Percentiles rank a stretch among this genome's conserved stretches.
Conservation (phyloP, 2,329 filamentous ascomycete genomes). For the Incumbomyces lentus region DNA sequence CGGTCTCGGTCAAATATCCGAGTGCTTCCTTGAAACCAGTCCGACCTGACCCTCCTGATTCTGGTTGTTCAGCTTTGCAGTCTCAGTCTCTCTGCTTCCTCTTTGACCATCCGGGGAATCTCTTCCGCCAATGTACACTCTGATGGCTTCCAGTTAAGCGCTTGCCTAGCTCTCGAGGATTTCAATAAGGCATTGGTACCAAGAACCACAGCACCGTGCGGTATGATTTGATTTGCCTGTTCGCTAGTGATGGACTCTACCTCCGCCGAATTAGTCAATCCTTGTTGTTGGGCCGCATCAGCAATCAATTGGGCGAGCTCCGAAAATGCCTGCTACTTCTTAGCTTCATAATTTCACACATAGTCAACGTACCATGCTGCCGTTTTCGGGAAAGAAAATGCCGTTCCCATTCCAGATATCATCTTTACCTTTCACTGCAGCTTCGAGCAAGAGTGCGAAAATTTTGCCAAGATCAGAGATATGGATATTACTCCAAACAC, state of each 20-base stretch:
- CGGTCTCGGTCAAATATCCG: no score
- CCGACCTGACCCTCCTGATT: no score
- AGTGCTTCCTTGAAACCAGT: no score
- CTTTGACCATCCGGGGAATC: constrained; percentile 20
- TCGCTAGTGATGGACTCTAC: constrained; percentile 18
- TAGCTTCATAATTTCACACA: not conserved
- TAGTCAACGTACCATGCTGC: constrained; percentile 19
- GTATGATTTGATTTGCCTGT: constrained; percentile 21
- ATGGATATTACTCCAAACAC: constrained; percentile 44
- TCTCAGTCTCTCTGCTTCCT: constrained; percentile 17
- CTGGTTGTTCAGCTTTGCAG: no score
- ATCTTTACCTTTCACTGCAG: constrained; percentile 25
- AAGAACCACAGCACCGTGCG: constrained; percentile 22
- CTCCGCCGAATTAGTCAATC: constrained; percentile 15
- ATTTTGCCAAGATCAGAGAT: constrained; percentile 39
- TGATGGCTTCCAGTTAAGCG: constrained; percentile 22
- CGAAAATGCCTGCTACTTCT: constrained; percentile 18
- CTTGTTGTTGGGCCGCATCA: constrained; percentile 17
- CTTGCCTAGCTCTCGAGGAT: constrained; percentile 17
- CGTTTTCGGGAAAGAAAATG: constrained; percentile 27
- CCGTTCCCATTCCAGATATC: constrained; percentile 32
- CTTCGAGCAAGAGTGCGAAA: constrained; percentile 37
- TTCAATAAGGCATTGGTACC: constrained; percentile 24
- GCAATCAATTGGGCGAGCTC: constrained; percentile 20
- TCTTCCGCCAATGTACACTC: constrained; percentile 20